These are phyloP conservation scores for Oidium heveae DNA, from an alignment of 2,329 filamentous ascomycete species.

Conservation along the genomic window DNA sequence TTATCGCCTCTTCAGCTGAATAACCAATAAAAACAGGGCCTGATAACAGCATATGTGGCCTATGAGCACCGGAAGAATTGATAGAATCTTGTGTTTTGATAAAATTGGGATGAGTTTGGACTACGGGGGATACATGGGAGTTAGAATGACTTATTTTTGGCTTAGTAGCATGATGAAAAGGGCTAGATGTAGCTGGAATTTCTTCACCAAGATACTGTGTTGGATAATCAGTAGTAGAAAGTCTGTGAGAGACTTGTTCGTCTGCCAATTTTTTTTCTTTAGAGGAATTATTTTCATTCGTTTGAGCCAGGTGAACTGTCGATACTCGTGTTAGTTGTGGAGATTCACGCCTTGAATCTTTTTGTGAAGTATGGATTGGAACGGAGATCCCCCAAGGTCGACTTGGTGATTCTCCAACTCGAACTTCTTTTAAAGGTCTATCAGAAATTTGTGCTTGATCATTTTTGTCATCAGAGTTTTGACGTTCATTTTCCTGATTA, in stretches of 20 bases:
- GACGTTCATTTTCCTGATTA: slow-evolving; percentile 14
- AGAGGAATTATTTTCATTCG: slow-evolving; percentile 33
- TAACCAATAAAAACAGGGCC: slow-evolving; percentile 91
- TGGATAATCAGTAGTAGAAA: background rate
- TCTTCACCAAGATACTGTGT: background rate
- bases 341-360: slow-evolving; percentile 21
- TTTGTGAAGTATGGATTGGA: slow-evolving; percentile 27
- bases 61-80: slow-evolving; percentile 1
- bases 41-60: slow-evolving; percentile 61
- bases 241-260: background rate
- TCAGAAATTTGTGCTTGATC: slow-evolving; percentile 56
- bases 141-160: slow-evolving; percentile 13
- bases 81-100: slow-evolving; percentile 19
- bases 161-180: background rate
- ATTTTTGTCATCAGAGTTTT: slow-evolving; percentile 15
- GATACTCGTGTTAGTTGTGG: slow-evolving; percentile 21
- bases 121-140: slow-evolving; percentile 13
- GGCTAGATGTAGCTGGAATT: background rate
- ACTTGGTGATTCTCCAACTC: slow-evolving; percentile 83
- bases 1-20: slow-evolving; percentile 55
- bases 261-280: background rate
- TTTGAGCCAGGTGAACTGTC: slow-evolving; percentile 10
- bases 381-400: slow-evolving; percentile 81
- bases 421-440: slow-evolving; percentile 60
- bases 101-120: slow-evolving; percentile 23